Percentiles rank a stretch among this genome's conserved stretches.
Conservation (phyloP, 192 early-diverging fungal genomes). For the Funneliformis mosseae region DNA sequence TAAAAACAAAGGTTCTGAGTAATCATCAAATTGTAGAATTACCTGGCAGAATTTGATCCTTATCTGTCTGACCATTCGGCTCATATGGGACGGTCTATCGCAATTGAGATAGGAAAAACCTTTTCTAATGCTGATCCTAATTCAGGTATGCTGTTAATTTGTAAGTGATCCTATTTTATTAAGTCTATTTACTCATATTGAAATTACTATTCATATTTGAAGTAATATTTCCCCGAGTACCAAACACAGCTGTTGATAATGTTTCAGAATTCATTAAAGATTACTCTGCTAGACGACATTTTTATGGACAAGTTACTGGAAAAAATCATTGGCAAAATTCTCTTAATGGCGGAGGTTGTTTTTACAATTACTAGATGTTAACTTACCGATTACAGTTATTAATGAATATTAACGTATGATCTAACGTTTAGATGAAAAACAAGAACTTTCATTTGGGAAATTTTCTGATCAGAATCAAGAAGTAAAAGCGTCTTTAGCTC, state of each 20-base stretch:
- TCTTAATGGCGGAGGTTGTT: constrained; percentile 10
- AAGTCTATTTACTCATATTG: background rate
- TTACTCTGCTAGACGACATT: constrained; percentile 52
- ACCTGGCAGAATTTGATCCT: constrained; percentile 64
- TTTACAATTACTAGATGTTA: background rate
- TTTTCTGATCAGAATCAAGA: constrained; percentile 4
- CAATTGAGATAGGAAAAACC: constrained; percentile 59
- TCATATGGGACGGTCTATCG: constrained; percentile 74
- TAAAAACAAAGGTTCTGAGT: background rate
- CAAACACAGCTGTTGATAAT: constrained; percentile 49
- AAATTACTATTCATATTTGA: background rate
- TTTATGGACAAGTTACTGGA: constrained; percentile 54
- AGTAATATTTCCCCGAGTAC: constrained; percentile 45
- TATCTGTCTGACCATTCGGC: constrained; percentile 54
- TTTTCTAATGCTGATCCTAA: constrained; percentile 35
- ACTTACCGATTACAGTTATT: background rate
- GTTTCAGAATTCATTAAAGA: constrained; percentile 58
- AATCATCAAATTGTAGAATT: constrained; percentile 55
- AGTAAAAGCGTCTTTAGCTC: background rate
- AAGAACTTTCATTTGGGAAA: background rate
- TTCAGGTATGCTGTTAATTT: constrained; percentile 37
- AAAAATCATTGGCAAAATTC: constrained; percentile 37
- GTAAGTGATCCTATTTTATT: constrained; percentile 24
- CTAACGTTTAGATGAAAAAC: background rate
- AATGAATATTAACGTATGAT: background rate